Evolutionary conservation across 257 asterid genomes (phyloP), one percentile per base, ranked within the genome.

Genomic region (Jacaranda copaia): DNA sequence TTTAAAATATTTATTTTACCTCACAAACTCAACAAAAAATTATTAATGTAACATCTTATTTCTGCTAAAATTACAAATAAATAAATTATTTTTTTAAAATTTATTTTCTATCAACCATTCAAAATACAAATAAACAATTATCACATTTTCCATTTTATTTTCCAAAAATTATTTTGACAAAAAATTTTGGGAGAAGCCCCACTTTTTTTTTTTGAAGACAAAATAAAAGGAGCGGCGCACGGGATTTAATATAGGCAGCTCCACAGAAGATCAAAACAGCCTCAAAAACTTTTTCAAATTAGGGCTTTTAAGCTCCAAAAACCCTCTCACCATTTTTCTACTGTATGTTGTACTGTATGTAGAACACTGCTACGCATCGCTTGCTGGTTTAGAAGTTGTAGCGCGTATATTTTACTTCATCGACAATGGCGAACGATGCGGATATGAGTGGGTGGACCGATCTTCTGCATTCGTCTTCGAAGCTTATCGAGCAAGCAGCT

Each of bases 401-500:
- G 35, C 48, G 84, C 76, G 71, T 35, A 49, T 46, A 25, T 60
- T 49, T 64, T 52, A 46, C 46, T 57, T 14, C 70, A 60, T 67
- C 74, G 13, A 74, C 75, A 79, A 93, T 90, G 98, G 90, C 96
- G 87, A 83, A 62, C 79, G 98, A 91, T 63, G 82, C 92, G 48
- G 98, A 93, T 68, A 91, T 95, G 98, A 87, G 92, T 65, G 85
- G 97, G 40, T 95, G 98, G 99, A 91, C 94, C 25, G 96, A 89
- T 68, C 98, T 95, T 85, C 92, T 95, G 35, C 97, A 95, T 75
- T 93, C 99, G 5, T 96, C 99, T 60, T 96, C 99, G 78, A 93
- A 91, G 90, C 99, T 95, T 71, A 85, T 96, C 76, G 99, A 96
- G 51, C 99, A 96, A 84, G 98, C 99, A 48, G 97, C 98, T 73